Percentiles rank a stretch among this genome's conserved stretches.
Conservation (phyloP, 129 eudicot species). For the Heracleum sosnowskyi region DNA sequence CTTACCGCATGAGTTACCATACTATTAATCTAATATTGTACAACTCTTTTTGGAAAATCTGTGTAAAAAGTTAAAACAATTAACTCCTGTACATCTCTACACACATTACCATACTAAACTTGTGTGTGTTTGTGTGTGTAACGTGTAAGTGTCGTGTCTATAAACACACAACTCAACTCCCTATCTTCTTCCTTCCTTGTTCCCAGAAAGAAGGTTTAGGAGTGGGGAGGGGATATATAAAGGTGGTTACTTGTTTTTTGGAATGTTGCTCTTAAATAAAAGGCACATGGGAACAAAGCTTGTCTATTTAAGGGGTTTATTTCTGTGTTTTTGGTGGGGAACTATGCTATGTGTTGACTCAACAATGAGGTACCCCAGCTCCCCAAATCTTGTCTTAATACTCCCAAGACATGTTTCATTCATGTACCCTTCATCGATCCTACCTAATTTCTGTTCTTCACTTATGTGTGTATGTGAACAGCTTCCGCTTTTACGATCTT, state of each 20-base stretch:
- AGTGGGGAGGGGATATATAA: slow-evolving; percentile 3
- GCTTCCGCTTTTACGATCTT: background rate
- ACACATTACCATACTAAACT: background rate
- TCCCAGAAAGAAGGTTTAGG: slow-evolving; percentile 42
- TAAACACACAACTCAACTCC: background rate
- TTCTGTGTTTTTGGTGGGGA: slow-evolving; percentile 53
- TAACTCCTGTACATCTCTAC: background rate
- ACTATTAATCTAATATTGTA: background rate
- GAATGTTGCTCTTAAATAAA: slow-evolving; percentile 55
- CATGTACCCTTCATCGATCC: slow-evolving; percentile 67
- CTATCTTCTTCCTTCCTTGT: slow-evolving; percentile 20
- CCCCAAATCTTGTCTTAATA: slow-evolving; percentile 59
- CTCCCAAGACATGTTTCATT: slow-evolving; percentile 64
- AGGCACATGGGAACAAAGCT: slow-evolving; percentile 63
- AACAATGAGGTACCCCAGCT: slow-evolving; percentile 55
- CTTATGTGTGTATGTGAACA: slow-evolving; percentile 16
- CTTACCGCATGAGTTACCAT: too few relatives aligned
- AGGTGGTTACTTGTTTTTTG: slow-evolving; percentile 30
- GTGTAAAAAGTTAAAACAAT: background rate
- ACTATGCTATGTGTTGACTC: slow-evolving; percentile 39
- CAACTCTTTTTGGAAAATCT: background rate
- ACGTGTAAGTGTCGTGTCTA: background rate
- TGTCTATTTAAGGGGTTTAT: slow-evolving; percentile 34
- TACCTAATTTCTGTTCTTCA: background rate
- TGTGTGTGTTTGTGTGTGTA: background rate